phyloP scores from a whole-genome alignment of 441 rosid species.

The Populus tomentosa region DNA sequence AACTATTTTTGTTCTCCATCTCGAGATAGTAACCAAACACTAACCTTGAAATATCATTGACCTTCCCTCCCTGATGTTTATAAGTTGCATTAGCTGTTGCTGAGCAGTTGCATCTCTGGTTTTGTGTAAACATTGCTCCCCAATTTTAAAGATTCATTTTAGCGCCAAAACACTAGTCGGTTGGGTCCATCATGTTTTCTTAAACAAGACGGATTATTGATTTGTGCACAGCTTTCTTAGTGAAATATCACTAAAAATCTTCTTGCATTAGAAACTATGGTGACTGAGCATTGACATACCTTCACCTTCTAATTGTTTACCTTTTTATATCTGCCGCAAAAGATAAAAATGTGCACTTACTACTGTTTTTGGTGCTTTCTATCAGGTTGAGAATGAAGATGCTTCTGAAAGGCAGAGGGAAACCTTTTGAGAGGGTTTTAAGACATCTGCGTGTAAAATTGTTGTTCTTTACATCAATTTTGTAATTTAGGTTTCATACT shows the following conservation, averaged over 20 bases:
- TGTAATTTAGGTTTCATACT: neutral
- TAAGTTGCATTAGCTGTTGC: neutral
- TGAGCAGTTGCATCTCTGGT: neutral
- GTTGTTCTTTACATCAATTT: neutral
- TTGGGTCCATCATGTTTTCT: neutral
- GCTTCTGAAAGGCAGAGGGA: conserved; percentile 33
- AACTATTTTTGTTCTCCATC: too few species aligned
- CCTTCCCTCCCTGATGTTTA: neutral
- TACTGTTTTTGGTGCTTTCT: neutral
- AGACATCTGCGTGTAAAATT: neutral
- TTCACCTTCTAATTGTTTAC: neutral
- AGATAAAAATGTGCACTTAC: neutral
- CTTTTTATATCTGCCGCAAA: neutral
- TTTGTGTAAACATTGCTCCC: neutral
- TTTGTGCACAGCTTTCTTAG: neutral
- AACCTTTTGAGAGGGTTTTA: neutral
- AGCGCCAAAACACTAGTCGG: neutral
- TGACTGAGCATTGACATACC: neutral
- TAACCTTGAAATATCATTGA: neutral
- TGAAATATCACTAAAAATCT: neutral
- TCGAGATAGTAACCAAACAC: too few species aligned
- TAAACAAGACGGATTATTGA: neutral
- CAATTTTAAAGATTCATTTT: too few species aligned
- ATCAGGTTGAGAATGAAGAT: conserved; percentile 59
- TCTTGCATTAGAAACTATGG: neutral